Evolutionary conservation across 129 eudicot species (phyloP).

Genomic region (Helianthus tuberosus): DNA sequence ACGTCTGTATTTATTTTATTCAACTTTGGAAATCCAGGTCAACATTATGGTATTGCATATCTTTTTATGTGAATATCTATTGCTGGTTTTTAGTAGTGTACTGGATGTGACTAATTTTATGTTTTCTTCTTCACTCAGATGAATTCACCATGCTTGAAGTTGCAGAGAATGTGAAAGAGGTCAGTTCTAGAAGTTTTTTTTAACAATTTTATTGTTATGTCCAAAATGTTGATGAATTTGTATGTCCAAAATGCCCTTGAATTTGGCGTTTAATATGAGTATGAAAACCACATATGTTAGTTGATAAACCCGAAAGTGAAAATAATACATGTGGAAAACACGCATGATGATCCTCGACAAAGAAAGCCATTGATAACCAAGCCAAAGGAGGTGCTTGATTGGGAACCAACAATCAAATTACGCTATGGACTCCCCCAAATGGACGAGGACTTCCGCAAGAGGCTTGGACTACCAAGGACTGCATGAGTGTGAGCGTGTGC

Average conservation of each 20-base stretch:
- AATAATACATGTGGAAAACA: constrained; percentile 72
- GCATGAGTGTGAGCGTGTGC: constrained; percentile 22
- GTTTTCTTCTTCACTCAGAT: constrained; percentile 23
- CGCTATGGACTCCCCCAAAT: constrained; percentile 82
- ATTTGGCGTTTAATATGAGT: background rate
- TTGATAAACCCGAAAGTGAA: constrained; percentile 78
- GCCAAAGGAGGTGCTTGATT: constrained; percentile 75
- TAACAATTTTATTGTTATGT: background rate
- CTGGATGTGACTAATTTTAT: background rate
- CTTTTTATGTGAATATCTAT: background rate
- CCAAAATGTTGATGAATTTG: background rate
- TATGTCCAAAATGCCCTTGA: background rate
- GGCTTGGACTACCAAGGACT: constrained; percentile 60
- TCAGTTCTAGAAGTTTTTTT: constrained; percentile 27
- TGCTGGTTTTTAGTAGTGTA: background rate
- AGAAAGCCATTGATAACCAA: constrained; percentile 84
- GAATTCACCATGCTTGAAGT: constrained; percentile 35
- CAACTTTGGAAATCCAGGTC: constrained; percentile 96
- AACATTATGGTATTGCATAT: background rate
- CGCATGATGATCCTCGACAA: constrained; percentile 91
- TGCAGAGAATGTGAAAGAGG: constrained; percentile 93
- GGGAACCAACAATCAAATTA: constrained; percentile 78
- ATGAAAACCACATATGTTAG: constrained; percentile 30
- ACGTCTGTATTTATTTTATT: background rate
- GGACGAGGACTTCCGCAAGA: constrained; percentile 86